Conservation (phyloP, 768 basidiomycete species). For the Lentinula raphanica region DNA sequence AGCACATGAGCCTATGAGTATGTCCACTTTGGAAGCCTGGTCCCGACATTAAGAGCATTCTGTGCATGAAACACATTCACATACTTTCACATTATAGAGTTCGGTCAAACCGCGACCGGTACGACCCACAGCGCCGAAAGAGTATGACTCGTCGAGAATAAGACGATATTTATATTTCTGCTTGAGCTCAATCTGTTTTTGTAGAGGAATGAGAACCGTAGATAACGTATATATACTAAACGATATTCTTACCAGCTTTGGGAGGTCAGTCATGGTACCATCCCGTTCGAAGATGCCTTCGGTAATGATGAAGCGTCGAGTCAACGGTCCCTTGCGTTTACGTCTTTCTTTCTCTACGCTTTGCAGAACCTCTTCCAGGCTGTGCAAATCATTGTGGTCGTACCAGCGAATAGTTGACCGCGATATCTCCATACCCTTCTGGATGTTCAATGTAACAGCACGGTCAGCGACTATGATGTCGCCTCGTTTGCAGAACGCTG, state of each 20-base stretch:
- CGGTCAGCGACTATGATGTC: conserved; percentile 98
- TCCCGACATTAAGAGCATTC: neutral
- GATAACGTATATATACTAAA: neutral
- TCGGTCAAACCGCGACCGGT: conserved; percentile 96
- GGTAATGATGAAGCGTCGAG: conserved; percentile 90
- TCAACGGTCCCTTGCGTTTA: conserved; percentile 76
- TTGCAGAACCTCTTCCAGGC: conserved; percentile 83
- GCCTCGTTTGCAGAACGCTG: conserved; percentile 95
- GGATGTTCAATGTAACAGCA: conserved; percentile 92
- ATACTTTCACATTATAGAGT: conserved; percentile 85
- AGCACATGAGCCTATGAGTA: conserved; percentile 88
- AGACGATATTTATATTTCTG: conserved; percentile 93
- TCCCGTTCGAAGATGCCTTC: conserved; percentile 97
- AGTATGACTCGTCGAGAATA: conserved; percentile 89
- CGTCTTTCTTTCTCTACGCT: conserved; percentile 83
- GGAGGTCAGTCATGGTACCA: conserved; percentile 87
- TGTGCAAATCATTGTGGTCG: conserved; percentile 91
- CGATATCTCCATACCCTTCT: conserved; percentile 92
- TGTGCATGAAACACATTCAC: conserved; percentile 18
- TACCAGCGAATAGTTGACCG: conserved; percentile 92
- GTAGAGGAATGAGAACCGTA: neutral
- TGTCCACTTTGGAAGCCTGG: conserved; percentile 86
- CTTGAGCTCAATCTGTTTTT: conserved; percentile 87
- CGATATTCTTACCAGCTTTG: conserved; percentile 72
- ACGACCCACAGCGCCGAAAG: conserved; percentile 88